Conservation (phyloP, 2,329 filamentous ascomycete species). For the Curvularia verruculosa region DNA sequence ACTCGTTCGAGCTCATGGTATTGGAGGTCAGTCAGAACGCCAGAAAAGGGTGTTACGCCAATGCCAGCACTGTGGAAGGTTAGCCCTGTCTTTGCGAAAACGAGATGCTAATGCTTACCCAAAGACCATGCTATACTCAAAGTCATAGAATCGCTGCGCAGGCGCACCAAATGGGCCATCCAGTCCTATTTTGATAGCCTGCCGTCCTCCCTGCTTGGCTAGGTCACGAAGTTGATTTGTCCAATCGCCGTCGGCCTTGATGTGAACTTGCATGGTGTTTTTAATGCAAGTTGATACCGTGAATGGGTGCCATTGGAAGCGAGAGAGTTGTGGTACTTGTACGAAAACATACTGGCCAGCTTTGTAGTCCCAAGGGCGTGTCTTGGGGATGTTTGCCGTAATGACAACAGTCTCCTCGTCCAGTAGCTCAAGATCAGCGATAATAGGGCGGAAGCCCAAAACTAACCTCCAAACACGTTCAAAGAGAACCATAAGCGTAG, state of each 20-base stretch:
- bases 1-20: slow-evolving; percentile 49
- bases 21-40: slow-evolving; percentile 62
- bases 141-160: slow-evolving; percentile 65
- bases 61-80: slow-evolving; percentile 55
- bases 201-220: slow-evolving; percentile 45
- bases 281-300: slow-evolving; percentile 63
- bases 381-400: slow-evolving; percentile 56
- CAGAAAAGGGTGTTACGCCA: slow-evolving; percentile 64
- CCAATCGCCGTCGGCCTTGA: slow-evolving; percentile 66
- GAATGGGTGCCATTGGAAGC: slow-evolving; percentile 66
- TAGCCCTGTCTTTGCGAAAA: neutral
- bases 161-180: slow-evolving; percentile 65
- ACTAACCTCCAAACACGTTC: slow-evolving; percentile 57
- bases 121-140: slow-evolving; percentile 62
- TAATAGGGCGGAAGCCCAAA: slow-evolving; percentile 57
- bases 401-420: slow-evolving; percentile 62
- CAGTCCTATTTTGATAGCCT: slow-evolving; percentile 58
- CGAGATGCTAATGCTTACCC: slow-evolving; percentile 30
- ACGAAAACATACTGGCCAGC: slow-evolving; percentile 65
- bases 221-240: slow-evolving; percentile 56
- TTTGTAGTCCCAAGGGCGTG: slow-evolving; percentile 59
- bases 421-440: slow-evolving; percentile 56
- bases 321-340: slow-evolving; percentile 60
- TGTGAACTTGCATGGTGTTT: slow-evolving; percentile 61
- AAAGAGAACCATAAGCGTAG: slow-evolving; percentile 57